Conservation (phyloP, 768 basidiomycete species). For the Clathrus columnatus region DNA sequence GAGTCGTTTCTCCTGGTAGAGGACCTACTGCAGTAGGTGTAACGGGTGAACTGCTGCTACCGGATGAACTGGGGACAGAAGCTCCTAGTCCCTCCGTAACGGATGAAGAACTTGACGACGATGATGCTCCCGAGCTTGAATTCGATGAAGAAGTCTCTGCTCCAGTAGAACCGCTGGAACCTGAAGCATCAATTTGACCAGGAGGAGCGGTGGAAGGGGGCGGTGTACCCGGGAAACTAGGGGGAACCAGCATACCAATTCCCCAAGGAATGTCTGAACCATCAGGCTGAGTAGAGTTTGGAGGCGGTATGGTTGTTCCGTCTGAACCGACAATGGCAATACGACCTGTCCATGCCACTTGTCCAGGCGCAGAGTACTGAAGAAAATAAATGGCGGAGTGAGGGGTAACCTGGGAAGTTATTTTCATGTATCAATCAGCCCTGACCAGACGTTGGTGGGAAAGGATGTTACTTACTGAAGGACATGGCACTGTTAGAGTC, state of each 20-base stretch:
- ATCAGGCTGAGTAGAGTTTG: conserved; percentile 45
- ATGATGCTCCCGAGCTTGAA: neutral
- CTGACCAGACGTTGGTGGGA: neutral
- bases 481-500: conserved; percentile 53
- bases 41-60: neutral
- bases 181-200: conserved; percentile 7
- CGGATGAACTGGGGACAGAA: neutral
- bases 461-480: conserved; percentile 37
- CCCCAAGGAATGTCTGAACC: conserved; percentile 53
- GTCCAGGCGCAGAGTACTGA: conserved; percentile 48
- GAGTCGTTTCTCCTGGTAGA: neutral
- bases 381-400: conserved; percentile 73
- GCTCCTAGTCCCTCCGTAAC: neutral
- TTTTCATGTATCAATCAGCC: neutral
- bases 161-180: neutral
- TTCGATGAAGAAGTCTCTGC: neutral
- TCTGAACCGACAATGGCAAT: conserved; percentile 57
- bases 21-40: neutral
- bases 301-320: conserved; percentile 38
- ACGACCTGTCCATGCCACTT: conserved; percentile 58
- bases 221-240: conserved; percentile 28
- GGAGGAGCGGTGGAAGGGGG: conserved; percentile 9
- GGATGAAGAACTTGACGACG: neutral
- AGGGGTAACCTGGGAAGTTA: conserved; percentile 41
- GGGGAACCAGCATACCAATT: conserved; percentile 41